These are phyloP conservation scores for Paxillus involutus DNA, from an alignment of 768 basidiomycete species.

Conservation along the genomic window DNA sequence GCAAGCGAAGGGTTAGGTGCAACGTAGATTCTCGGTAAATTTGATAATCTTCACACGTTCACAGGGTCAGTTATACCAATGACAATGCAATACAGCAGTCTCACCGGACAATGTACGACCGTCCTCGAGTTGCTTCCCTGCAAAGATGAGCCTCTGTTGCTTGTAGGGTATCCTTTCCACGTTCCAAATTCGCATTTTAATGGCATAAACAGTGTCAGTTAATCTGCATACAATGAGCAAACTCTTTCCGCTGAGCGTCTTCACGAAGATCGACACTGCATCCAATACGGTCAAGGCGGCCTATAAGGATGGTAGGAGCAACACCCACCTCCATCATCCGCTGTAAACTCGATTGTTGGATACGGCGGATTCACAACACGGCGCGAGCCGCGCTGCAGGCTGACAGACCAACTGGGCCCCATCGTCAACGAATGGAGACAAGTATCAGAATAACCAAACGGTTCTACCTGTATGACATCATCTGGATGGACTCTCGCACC, in stretches of 20 bases:
- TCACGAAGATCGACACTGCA: constrained; percentile 82
- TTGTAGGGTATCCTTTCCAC: constrained; percentile 72
- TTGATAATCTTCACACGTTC: constrained; percentile 48
- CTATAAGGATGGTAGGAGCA: background rate
- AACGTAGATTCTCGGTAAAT: constrained; percentile 75
- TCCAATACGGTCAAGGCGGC: constrained; percentile 30
- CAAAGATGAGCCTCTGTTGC: constrained; percentile 82
- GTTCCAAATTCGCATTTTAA: constrained; percentile 72
- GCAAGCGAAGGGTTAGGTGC: constrained; percentile 36
- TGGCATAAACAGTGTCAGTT: constrained; percentile 82
- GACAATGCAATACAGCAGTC: constrained; percentile 16
- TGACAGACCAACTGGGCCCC: too few species aligned
- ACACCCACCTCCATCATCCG: background rate
- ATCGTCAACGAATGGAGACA: background rate
- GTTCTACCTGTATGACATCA: background rate
- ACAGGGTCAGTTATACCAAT: background rate
- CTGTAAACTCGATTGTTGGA: background rate
- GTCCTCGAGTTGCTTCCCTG: constrained; percentile 86
- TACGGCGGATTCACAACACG: background rate
- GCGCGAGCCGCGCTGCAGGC: too few species aligned
- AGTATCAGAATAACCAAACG: background rate
- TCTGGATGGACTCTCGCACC: background rate
- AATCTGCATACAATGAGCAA: constrained; percentile 86
- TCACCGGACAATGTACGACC: background rate
- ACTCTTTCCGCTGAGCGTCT: constrained; percentile 80